Percentiles rank a stretch among this genome's conserved stretches.
Conservation (phyloP, 352 stramenopile genomes). For the Phytophthora quininea region DNA sequence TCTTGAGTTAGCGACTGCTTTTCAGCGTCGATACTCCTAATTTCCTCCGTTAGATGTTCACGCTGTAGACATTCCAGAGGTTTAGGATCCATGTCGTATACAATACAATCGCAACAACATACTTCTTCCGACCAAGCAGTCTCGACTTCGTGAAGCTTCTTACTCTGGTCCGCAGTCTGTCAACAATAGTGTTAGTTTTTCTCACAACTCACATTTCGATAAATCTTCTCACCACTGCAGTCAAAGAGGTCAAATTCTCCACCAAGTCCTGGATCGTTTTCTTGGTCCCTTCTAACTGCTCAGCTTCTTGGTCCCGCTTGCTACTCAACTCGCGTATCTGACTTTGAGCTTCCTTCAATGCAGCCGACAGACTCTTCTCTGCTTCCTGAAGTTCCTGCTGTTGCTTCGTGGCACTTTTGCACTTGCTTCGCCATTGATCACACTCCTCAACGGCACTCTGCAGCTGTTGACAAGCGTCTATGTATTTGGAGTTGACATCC, state of each 20-base stretch:
- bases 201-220: neutral
- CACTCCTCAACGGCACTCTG: constrained; percentile 39
- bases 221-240: constrained; percentile 43
- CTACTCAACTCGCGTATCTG: constrained; percentile 24
- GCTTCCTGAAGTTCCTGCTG: constrained; percentile 36
- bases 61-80: constrained; percentile 19
- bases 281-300: constrained; percentile 53
- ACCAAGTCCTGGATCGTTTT: constrained; percentile 71
- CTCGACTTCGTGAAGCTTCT: constrained; percentile 69
- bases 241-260: constrained; percentile 72
- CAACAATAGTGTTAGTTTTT: constrained; percentile 2
- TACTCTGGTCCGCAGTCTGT: constrained; percentile 69
- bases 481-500: constrained; percentile 72
- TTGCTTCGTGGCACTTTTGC: constrained; percentile 40
- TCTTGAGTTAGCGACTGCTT: constrained; percentile 47
- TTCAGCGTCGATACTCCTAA: constrained; percentile 42
- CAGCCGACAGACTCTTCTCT: constrained; percentile 27
- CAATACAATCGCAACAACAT: neutral
- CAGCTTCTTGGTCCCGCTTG: constrained; percentile 37
- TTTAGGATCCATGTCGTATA: constrained; percentile 1
- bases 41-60: constrained; percentile 37
- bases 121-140: constrained; percentile 50
- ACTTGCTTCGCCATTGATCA: constrained; percentile 32
- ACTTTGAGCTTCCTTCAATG: constrained; percentile 29
- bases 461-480: constrained; percentile 52